phyloP scores from a whole-genome alignment of 305 asterid species.

The Solanum chacoense region DNA sequence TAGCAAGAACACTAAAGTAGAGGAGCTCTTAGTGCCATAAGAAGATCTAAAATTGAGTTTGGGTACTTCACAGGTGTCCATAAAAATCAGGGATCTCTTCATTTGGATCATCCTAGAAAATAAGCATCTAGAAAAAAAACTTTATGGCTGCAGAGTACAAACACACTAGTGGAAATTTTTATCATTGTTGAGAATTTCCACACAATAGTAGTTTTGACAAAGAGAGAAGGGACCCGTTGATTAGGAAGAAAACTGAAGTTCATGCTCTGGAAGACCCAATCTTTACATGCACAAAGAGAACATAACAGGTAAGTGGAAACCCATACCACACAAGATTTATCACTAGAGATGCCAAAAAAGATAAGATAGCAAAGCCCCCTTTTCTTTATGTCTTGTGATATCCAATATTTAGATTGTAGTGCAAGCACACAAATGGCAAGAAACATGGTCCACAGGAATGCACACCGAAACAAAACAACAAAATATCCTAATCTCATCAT shows the following conservation, averaged over 20 bases:
- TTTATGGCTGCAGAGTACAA: background rate
- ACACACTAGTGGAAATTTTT: background rate
- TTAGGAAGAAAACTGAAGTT: background rate
- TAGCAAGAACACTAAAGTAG: background rate
- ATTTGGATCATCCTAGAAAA: background rate
- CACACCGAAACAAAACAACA: background rate
- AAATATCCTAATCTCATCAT: background rate
- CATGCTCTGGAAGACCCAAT: background rate
- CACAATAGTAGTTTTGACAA: background rate
- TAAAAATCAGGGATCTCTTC: background rate
- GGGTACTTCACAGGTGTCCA: background rate
- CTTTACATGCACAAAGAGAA: background rate
- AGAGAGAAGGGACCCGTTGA: background rate
- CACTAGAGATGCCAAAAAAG: background rate
- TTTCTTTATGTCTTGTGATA: background rate
- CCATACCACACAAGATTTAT: background rate
- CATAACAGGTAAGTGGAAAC: background rate
- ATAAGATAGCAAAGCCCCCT: background rate
- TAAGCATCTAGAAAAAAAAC: background rate
- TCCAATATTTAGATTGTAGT: background rate
- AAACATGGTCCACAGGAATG: background rate
- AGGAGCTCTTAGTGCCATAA: background rate
- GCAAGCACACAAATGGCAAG: background rate
- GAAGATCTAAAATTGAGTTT: background rate
- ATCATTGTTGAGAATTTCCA: background rate